Conservation (phyloP, 768 basidiomycete genomes). For the Russula compacta region DNA sequence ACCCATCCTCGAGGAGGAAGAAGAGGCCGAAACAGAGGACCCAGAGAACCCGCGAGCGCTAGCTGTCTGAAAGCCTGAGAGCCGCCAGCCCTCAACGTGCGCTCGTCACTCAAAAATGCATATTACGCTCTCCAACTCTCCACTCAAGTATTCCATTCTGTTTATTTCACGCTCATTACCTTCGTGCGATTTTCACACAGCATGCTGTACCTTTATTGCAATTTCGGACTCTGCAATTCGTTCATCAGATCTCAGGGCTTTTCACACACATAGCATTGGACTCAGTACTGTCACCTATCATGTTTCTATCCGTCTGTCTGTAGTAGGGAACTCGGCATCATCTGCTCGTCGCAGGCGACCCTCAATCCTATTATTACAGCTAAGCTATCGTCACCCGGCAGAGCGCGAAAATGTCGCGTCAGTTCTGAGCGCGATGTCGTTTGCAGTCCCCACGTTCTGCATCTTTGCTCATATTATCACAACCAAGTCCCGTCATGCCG, state of each 20-base stretch:
- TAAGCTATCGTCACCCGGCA: not conserved
- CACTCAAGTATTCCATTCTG: not conserved
- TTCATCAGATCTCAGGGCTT: slow-evolving; percentile 8
- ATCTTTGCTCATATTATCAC: not conserved
- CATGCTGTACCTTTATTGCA: slow-evolving; percentile 17
- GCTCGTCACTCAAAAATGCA: not conserved
- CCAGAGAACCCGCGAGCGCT: not conserved
- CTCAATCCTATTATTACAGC: not conserved
- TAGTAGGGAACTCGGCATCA: slow-evolving; percentile 15
- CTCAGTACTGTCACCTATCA: slow-evolving; percentile 14
- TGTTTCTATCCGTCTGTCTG: slow-evolving; percentile 16
- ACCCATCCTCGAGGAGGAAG: slow-evolving; percentile 60
- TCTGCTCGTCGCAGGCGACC: slow-evolving; percentile 15
- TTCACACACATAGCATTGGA: slow-evolving; percentile 14
- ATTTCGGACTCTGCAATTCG: slow-evolving; percentile 9
- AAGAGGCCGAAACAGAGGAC: slow-evolving; percentile 30
- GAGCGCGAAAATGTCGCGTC: not conserved
- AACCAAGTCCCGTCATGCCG: not conserved
- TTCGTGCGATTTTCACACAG: not conserved
- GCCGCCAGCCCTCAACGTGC: not conserved
- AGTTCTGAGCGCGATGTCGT: not conserved
- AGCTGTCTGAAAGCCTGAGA: too few species aligned
- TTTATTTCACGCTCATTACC: slow-evolving; percentile 3
- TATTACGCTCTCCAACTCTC: not conserved
- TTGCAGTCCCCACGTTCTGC: not conserved